phyloP scores from a whole-genome alignment of 768 basidiomycete genomes.

The Cytidiella melzeri region DNA sequence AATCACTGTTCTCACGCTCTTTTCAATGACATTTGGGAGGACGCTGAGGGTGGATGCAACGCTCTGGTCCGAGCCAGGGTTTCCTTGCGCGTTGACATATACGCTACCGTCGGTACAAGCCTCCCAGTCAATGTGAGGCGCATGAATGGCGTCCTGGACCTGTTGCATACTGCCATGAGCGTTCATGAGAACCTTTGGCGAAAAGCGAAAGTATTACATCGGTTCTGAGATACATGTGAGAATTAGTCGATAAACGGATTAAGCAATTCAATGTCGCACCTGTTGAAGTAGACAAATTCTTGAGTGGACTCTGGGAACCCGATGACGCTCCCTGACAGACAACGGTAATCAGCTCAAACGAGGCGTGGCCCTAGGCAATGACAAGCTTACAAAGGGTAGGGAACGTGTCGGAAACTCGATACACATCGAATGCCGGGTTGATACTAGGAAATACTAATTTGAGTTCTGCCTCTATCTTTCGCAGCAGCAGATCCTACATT shows the following conservation, averaged over 20 bases:
- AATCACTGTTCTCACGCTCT: slow-evolving; percentile 28
- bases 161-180: slow-evolving; percentile 3
- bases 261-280: slow-evolving; percentile 17
- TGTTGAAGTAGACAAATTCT: slow-evolving; percentile 50
- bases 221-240: slow-evolving; percentile 24
- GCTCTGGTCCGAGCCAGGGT: slow-evolving; percentile 23
- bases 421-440: slow-evolving; percentile 53
- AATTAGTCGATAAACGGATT: neutral
- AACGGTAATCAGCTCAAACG: slow-evolving; percentile 27
- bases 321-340: slow-evolving; percentile 69
- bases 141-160: slow-evolving; percentile 33
- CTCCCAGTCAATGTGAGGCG: slow-evolving; percentile 30
- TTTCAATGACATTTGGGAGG: slow-evolving; percentile 32
- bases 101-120: slow-evolving; percentile 21
- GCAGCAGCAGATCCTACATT: slow-evolving; percentile 35
- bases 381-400: slow-evolving; percentile 16
- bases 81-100: slow-evolving; percentile 24
- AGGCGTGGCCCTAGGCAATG: neutral
- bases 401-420: slow-evolving; percentile 49
- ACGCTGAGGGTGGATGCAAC: slow-evolving; percentile 29
- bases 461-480: slow-evolving; percentile 29
- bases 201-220: too few relatives aligned
- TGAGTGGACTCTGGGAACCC: slow-evolving; percentile 63
- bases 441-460: slow-evolving; percentile 28
- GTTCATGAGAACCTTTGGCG: too few relatives aligned